phyloP scores from a whole-genome alignment of 139 green algal species.

The Bryopsis sp. region DNA sequence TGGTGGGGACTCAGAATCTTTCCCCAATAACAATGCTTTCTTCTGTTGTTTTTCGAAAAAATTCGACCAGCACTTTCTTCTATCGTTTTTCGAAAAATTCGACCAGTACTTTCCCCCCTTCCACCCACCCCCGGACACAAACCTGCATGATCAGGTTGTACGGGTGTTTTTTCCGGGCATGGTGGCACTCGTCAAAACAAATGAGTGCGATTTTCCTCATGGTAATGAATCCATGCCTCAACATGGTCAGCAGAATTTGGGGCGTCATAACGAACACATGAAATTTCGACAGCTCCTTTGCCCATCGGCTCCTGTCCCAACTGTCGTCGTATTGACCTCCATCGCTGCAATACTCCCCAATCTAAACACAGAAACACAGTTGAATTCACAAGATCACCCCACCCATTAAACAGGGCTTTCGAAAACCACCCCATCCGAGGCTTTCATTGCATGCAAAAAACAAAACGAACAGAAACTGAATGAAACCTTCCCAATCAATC shows the following conservation, averaged over 20 bases:
- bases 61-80: too few species aligned
- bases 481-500: too few species aligned
- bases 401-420: too few species aligned
- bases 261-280: conserved; percentile 55
- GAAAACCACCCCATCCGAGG: too few species aligned
- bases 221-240: conserved; percentile 40
- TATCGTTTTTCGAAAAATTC: too few species aligned
- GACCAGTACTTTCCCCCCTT: conserved; percentile 11
- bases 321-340: neutral
- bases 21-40: too few species aligned
- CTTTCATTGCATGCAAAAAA: too few species aligned
- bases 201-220: conserved; percentile 38
- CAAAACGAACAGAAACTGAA: too few species aligned
- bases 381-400: neutral
- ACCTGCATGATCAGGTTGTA: conserved; percentile 55
- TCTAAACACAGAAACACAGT: too few species aligned
- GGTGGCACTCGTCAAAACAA: conserved; percentile 54
- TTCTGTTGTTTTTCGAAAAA: too few species aligned
- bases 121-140: too few species aligned
- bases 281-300: conserved; percentile 16
- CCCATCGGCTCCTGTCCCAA: conserved; percentile 31
- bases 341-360: neutral
- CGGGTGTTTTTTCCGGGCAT: conserved; percentile 35
- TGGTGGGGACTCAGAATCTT: too few species aligned
- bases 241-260: conserved; percentile 53